Evolutionary conservation across 805 yeast species (phyloP).

Genomic region (Wickerhamomyces subpelliculosus): DNA sequence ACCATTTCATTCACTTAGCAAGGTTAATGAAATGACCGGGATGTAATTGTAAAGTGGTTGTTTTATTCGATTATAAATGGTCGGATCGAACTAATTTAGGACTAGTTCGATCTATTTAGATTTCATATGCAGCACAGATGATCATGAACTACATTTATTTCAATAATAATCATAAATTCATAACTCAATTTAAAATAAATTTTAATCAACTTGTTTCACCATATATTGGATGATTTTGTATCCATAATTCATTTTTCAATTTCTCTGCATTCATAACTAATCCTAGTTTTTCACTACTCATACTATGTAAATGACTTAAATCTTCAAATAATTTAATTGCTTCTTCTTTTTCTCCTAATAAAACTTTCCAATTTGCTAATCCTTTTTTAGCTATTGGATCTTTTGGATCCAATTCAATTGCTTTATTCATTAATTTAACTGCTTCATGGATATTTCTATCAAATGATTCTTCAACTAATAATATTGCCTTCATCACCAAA

Average conservation of each 20-base stretch:
- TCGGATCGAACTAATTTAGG: too few relatives aligned
- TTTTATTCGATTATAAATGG: too few relatives aligned
- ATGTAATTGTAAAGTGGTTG: too few relatives aligned
- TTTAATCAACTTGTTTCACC: too few relatives aligned
- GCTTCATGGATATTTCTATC: slow-evolving; percentile 47
- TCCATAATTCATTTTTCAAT: slow-evolving; percentile 77
- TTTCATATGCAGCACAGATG: too few relatives aligned
- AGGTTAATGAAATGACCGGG: too few relatives aligned
- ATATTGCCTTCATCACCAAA: slow-evolving; percentile 80
- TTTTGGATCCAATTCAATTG: slow-evolving; percentile 78
- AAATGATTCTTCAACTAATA: slow-evolving; percentile 47
- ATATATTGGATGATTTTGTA: slow-evolving; percentile 62
- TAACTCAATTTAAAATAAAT: too few relatives aligned
- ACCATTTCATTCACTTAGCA: too few relatives aligned
- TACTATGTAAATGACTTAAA: slow-evolving; percentile 76
- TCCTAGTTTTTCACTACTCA: slow-evolving; percentile 79
- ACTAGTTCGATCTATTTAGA: too few relatives aligned
- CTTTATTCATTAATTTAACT: slow-evolving; percentile 59
- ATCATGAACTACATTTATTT: too few relatives aligned
- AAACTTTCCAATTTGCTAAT: slow-evolving; percentile 87
- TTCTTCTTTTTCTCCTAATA: slow-evolving; percentile 72
- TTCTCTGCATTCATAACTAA: slow-evolving; percentile 91
- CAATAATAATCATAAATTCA: too few relatives aligned
- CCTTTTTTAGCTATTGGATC: slow-evolving; percentile 84
- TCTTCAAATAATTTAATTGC: slow-evolving; percentile 80